A percentile compares a stretch with the other conserved stretches of the same genome.
These are phyloP conservation scores for Leishmania amazonensis DNA, from an alignment of 208 protist species.

Conservation along the genomic window DNA sequence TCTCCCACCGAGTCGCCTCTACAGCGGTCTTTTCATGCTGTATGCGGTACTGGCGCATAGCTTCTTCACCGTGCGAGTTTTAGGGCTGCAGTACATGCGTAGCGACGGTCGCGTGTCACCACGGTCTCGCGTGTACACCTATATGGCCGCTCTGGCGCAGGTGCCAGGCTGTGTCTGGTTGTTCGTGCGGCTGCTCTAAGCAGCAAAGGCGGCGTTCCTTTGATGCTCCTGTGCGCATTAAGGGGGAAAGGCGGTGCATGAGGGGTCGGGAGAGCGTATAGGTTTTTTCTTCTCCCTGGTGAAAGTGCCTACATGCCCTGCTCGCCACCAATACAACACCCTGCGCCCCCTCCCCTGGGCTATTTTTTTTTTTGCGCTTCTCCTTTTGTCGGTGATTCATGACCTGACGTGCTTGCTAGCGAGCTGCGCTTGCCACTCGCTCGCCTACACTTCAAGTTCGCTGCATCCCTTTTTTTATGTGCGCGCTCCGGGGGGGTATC, in stretches of 20 bases:
- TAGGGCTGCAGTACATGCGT: slow-evolving; percentile 37
- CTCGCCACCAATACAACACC: background rate
- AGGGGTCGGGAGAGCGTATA: background rate
- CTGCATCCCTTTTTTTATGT: no score
- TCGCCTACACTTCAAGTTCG: background rate
- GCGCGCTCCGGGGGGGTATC: background rate
- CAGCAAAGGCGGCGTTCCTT: background rate
- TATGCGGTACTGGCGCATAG: slow-evolving; percentile 53
- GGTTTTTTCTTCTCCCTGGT: slow-evolving; percentile 10
- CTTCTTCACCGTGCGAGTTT: slow-evolving; percentile 47
- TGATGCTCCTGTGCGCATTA: background rate
- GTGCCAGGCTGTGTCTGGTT: slow-evolving; percentile 61
- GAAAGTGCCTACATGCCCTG: background rate
- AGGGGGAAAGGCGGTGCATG: background rate
- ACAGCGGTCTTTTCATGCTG: slow-evolving; percentile 34
- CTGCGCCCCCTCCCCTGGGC: background rate
- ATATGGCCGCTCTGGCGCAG: slow-evolving; percentile 45
- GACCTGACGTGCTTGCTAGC: background rate
- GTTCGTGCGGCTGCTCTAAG: slow-evolving; percentile 41
- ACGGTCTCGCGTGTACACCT: slow-evolving; percentile 53
- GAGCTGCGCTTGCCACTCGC: background rate
- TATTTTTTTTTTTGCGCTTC: background rate
- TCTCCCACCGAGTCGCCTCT: slow-evolving; percentile 21
- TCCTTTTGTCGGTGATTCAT: background rate
- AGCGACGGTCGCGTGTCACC: slow-evolving; percentile 48